A percentile compares a stretch with the other conserved stretches of the same genome.
Conservation (phyloP, 1,284 basidiomycete genomes). For the Schizophyllum commune region DNA sequence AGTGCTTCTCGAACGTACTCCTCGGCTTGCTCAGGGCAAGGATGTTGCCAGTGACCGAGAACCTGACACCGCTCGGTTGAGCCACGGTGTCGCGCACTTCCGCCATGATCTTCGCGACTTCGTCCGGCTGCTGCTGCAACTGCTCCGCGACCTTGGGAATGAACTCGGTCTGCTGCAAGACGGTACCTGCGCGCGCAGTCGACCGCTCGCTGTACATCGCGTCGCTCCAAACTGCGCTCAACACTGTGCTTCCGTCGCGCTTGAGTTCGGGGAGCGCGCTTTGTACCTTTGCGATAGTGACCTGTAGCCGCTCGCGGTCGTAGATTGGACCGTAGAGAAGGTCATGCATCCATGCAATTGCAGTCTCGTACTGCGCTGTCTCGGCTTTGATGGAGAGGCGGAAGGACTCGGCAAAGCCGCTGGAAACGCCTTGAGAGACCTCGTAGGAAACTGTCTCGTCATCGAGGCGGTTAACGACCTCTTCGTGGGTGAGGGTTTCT, state of each 20-base stretch:
- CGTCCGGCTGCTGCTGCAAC: conserved; percentile 69
- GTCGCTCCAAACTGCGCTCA: conserved; percentile 66
- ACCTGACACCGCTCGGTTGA: conserved; percentile 73
- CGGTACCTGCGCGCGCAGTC: conserved; percentile 63
- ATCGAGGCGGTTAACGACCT: conserved; percentile 88
- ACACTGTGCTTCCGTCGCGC: conserved; percentile 79
- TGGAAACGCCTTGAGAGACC: conserved; percentile 62
- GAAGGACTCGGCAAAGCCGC: conserved; percentile 69
- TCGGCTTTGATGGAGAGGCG: conserved; percentile 84
- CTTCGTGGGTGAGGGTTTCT: conserved; percentile 72
- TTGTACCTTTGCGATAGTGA: conserved; percentile 83
- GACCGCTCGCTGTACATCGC: conserved; percentile 69
- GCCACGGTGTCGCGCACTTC: conserved; percentile 67
- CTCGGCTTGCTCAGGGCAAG: conserved; percentile 66
- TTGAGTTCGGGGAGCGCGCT: conserved; percentile 94
- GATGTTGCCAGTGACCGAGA: conserved; percentile 86
- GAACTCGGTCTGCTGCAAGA: conserved; percentile 74
- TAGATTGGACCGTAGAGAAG: conserved; percentile 82
- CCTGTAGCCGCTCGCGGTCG: conserved; percentile 62
- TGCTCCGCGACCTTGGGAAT: conserved; percentile 70
- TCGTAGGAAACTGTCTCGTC: conserved; percentile 90
- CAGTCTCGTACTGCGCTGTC: conserved; percentile 70
- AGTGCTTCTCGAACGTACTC: conserved; percentile 66
- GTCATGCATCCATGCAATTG: conserved; percentile 86
- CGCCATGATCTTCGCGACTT: conserved; percentile 69